phyloP scores from a whole-genome alignment of 371 early-diverging fungal species.

The Syncephalastrum sp. region DNA sequence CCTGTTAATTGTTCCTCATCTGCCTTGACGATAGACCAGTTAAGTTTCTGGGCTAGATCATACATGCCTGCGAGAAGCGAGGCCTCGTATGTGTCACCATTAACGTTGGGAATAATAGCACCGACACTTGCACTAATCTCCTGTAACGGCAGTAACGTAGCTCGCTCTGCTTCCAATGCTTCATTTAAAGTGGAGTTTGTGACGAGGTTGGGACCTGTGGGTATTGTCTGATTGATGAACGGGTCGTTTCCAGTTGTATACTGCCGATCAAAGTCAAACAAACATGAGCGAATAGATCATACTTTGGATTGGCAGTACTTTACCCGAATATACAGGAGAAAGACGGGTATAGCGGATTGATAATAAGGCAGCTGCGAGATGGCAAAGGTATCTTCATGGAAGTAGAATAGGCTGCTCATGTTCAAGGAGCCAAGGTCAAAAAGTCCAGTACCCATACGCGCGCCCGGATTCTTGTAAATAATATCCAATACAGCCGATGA shows the following conservation, averaged over 20 bases:
- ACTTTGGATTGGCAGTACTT: neutral
- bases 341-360: constrained; percentile 47
- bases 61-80: constrained; percentile 26
- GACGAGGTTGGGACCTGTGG: constrained; percentile 29
- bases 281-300: neutral
- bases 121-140: constrained; percentile 15
- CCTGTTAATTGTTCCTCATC: constrained; percentile 12
- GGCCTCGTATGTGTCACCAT: constrained; percentile 28
- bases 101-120: constrained; percentile 12
- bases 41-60: constrained; percentile 24
- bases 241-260: constrained; percentile 38
- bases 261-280: constrained; percentile 10
- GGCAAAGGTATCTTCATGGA: constrained; percentile 26
- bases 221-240: constrained; percentile 28
- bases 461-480: constrained; percentile 11
- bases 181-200: constrained; percentile 19
- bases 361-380: constrained; percentile 48
- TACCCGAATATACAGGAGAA: constrained; percentile 35
- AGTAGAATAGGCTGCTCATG: constrained; percentile 24
- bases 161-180: constrained; percentile 25
- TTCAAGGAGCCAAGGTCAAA: constrained; percentile 24
- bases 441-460: constrained; percentile 25
- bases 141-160: constrained; percentile 28
- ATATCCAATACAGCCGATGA: constrained; percentile 23
- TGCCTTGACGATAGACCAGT: constrained; percentile 23